phyloP scores from a whole-genome alignment of 352 stramenopile genomes.

The Saprolegnia diclina region DNA sequence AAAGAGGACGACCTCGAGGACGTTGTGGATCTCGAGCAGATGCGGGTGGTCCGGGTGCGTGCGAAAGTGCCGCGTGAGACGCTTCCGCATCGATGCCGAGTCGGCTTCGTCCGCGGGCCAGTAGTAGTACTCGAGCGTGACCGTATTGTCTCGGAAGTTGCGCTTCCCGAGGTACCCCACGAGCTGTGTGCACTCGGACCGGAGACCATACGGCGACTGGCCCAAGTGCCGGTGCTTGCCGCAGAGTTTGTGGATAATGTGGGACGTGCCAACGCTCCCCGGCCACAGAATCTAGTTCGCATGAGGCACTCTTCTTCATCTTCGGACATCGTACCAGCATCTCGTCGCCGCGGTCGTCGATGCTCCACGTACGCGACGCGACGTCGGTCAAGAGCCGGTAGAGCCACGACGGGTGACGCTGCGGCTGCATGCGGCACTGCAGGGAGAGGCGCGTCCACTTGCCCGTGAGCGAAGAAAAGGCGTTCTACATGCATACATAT shows the following conservation, averaged over 20 bases:
- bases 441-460: slow-evolving; percentile 22
- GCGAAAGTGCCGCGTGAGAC: slow-evolving; percentile 25
- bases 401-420: slow-evolving; percentile 25
- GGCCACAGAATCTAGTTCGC: slow-evolving; percentile 25
- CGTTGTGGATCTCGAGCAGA: slow-evolving; percentile 26
- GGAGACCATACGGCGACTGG: slow-evolving; percentile 23
- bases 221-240: slow-evolving; percentile 18
- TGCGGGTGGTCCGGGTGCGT: slow-evolving; percentile 23
- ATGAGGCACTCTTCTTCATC: neutral
- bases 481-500: neutral
- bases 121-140: slow-evolving; percentile 27
- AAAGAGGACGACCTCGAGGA: slow-evolving; percentile 7
- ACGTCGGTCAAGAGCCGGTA: slow-evolving; percentile 25
- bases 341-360: slow-evolving; percentile 27
- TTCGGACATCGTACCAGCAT: slow-evolving; percentile 16
- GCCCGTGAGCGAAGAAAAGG: slow-evolving; percentile 21
- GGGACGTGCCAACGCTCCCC: slow-evolving; percentile 24
- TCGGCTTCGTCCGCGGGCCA: slow-evolving; percentile 10
- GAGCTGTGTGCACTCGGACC: slow-evolving; percentile 23
- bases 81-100: slow-evolving; percentile 21
- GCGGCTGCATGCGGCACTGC: slow-evolving; percentile 23
- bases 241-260: slow-evolving; percentile 26
- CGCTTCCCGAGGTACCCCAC: slow-evolving; percentile 23
- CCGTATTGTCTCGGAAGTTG: slow-evolving; percentile 26
- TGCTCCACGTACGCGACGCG: slow-evolving; percentile 25